Base-by-base conservation (phyloP, 202 grass and related monocot species). In the Dendrocalamus latiflorus region DNA sequence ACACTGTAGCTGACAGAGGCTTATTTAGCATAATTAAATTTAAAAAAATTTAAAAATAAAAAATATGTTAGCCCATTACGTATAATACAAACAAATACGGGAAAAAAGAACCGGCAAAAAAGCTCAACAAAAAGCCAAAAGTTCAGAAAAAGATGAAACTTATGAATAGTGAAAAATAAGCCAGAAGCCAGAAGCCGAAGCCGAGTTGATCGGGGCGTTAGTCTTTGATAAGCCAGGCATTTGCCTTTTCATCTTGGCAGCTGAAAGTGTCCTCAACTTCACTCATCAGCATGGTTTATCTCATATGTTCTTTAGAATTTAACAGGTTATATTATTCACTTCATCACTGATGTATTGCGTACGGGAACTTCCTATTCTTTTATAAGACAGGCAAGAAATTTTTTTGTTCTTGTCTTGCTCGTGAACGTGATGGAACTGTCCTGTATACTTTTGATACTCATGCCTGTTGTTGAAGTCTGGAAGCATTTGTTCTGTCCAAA, bases 401-500 rank as follows among this genome's bases (percentile, higher is more conserved):
- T n/a, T 37, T 37, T 2, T 28, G 2, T 4, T 65, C 42, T 49
- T 44, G 15, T 37, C 13, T 57, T 75, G 18, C 17, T 48, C 7
- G 64, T 34, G 70, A 74, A 2, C 39, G 48, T 38, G 42, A 71
- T 71, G 33, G 30, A 51, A 41, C 42, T 47, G 12, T 59, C 36
- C 64, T 69, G 49, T 60, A 62, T 28, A 9, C 42, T 4, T 54
- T 49, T 28, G 20, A 57, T 44, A 25, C 28, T 64, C 11, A 39
- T 63, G 56, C 37, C 28, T 22, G 58, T 5, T 41, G 50, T 5
- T 41, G 41, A 33, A 49, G 51, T 68, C 71, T 68, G 78, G 71
- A 55, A 81, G 77, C 53, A 81, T 71, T 20, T 81, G 30, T 47
- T 72, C 44, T 61, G 82, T 62, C 54, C 63, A 76, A 68, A 76